phyloP scores from a whole-genome alignment of 2,329 filamentous ascomycete species.

The Fusarium tjaetaba region DNA sequence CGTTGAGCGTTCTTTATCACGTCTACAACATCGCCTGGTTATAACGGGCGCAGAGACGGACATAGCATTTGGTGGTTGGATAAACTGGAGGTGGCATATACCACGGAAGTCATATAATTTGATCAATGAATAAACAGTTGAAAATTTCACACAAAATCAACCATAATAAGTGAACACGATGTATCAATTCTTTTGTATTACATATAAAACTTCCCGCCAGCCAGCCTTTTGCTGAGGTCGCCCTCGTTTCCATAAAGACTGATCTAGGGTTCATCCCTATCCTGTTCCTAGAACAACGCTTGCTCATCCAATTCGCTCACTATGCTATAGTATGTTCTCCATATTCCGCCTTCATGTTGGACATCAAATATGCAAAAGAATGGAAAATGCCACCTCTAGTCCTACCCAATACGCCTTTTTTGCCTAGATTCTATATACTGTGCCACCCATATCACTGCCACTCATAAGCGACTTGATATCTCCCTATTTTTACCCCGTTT shows the following conservation, averaged over 20 bases:
- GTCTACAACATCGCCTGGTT: not conserved
- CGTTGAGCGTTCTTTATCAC: conserved; percentile 34
- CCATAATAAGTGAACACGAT: not conserved
- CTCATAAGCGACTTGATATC: not conserved
- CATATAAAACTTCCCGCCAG: conserved; percentile 27
- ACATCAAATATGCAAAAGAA: conserved; percentile 21
- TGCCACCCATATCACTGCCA: conserved; percentile 4
- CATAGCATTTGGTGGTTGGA: not conserved
- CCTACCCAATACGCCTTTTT: conserved; percentile 29
- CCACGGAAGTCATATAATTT: conserved; percentile 17
- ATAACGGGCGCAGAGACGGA: not conserved
- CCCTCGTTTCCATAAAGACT: conserved; percentile 22
- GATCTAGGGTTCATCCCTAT: conserved; percentile 1
- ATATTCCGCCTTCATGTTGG: not conserved
- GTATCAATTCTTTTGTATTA: conserved; percentile 36
- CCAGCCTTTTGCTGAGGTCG: conserved; percentile 6
- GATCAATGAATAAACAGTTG: conserved; percentile 23
- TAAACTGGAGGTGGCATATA: conserved; percentile 23
- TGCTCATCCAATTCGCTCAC: conserved; percentile 3
- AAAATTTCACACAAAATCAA: not conserved
- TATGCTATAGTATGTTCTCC: conserved; percentile 23
- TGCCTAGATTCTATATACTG: conserved; percentile 26
- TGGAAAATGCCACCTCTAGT: conserved; percentile 21
- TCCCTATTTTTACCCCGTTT: conserved; percentile 9
- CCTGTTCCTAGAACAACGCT: conserved; percentile 2